These are phyloP conservation scores for Aquilaria malaccensis DNA, from an alignment of 345 rosid genomes.

Conservation along the genomic window DNA sequence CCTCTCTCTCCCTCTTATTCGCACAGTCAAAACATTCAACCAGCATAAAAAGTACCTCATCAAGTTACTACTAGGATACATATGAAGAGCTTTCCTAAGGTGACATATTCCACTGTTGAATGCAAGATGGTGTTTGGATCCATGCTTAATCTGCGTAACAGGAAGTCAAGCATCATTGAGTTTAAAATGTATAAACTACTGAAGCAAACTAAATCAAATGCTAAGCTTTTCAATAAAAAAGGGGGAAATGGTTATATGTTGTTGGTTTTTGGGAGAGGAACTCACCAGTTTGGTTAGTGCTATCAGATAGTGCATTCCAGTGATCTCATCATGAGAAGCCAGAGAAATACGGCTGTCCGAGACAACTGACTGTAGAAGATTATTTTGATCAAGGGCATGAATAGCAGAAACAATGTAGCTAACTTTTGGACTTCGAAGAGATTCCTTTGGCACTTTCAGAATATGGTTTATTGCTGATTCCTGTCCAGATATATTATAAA, in stretches of 20 bases:
- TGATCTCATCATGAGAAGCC: slow-evolving; percentile 47
- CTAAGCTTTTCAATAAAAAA: too few species aligned
- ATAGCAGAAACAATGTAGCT: slow-evolving; percentile 69
- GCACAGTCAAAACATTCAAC: slow-evolving; percentile 2
- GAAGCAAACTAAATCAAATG: too few species aligned
- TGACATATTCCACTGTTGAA: slow-evolving; percentile 60
- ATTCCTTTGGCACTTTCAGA: slow-evolving; percentile 66
- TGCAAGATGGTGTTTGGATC: slow-evolving; percentile 51
- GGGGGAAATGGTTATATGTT: background rate
- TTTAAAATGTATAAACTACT: too few species aligned
- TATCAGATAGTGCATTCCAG: slow-evolving; percentile 66
- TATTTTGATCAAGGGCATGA: slow-evolving; percentile 63
- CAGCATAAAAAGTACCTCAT: slow-evolving; percentile 46
- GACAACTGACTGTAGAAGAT: slow-evolving; percentile 56
- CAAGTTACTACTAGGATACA: slow-evolving; percentile 66
- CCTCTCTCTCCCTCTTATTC: background rate
- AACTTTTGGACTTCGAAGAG: slow-evolving; percentile 58
- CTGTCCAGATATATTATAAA: slow-evolving; percentile 66
- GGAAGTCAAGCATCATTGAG: background rate
- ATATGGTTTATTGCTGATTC: slow-evolving; percentile 64
- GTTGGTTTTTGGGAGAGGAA: background rate
- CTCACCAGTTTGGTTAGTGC: slow-evolving; percentile 77
- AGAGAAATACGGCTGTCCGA: slow-evolving; percentile 42
- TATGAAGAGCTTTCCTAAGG: slow-evolving; percentile 74
- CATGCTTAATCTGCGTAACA: slow-evolving; percentile 60